These are phyloP conservation scores for Elsinoe arachidis DNA, from an alignment of 2,329 filamentous ascomycete genomes.

Conservation along the genomic window DNA sequence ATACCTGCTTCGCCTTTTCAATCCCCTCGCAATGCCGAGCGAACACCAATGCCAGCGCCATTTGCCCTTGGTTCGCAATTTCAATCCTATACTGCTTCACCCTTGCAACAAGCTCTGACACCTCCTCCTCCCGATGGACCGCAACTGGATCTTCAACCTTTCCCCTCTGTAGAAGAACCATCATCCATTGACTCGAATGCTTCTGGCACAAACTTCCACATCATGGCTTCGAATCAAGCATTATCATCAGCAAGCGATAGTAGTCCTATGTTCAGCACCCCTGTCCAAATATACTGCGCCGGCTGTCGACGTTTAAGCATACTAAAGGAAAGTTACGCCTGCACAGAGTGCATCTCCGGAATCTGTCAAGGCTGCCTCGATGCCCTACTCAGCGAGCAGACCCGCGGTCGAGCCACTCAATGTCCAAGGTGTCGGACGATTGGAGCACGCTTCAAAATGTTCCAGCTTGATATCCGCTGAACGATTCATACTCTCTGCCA, in stretches of 20 bases:
- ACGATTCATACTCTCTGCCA: constrained; percentile 21
- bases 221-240: constrained; percentile 39
- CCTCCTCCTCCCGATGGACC: constrained; percentile 50
- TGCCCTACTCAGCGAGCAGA: constrained; percentile 66
- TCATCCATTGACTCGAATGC: constrained; percentile 59
- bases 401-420: constrained; percentile 55
- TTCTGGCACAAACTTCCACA: constrained; percentile 61
- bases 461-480: constrained; percentile 71
- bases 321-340: constrained; percentile 80
- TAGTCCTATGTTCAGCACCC: constrained; percentile 44
- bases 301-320: constrained; percentile 71
- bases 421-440: constrained; percentile 65
- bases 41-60: constrained; percentile 52
- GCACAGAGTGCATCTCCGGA: constrained; percentile 92
- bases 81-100: constrained; percentile 75
- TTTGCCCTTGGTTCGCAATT: constrained; percentile 42
- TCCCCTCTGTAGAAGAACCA: constrained; percentile 69
- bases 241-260: constrained; percentile 42
- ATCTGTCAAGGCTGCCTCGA: constrained; percentile 84
- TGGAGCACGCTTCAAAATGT: constrained; percentile 73
- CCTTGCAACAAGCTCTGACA: constrained; percentile 81
- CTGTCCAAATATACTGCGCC: constrained; percentile 84
- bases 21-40: constrained; percentile 43
- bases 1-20: constrained; percentile 43
- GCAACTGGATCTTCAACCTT: constrained; percentile 51